These are phyloP conservation scores for Alternaria conjuncta DNA, from an alignment of 2,329 filamentous ascomycete genomes.

Conservation along the genomic window DNA sequence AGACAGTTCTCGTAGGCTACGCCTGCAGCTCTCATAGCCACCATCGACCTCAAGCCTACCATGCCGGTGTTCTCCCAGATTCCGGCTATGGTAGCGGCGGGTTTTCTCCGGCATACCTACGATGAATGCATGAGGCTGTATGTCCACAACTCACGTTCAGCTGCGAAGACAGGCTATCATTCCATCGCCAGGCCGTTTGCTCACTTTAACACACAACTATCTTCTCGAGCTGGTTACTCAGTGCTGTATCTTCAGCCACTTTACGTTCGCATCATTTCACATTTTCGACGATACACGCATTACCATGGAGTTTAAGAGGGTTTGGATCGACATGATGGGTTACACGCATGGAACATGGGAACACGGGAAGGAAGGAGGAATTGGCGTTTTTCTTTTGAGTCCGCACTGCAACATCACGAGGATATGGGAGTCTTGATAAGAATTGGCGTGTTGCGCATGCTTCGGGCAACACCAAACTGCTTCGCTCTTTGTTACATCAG, in stretches of 20 bases:
- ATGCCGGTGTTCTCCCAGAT: slow-evolving; percentile 32
- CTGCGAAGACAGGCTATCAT: background rate
- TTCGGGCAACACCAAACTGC: slow-evolving; percentile 2
- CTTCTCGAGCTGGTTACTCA: slow-evolving; percentile 35
- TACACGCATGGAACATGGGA: slow-evolving; percentile 16
- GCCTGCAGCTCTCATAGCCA: slow-evolving; percentile 67
- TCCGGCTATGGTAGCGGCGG: slow-evolving; percentile 39
- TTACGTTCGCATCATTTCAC: slow-evolving; percentile 13
- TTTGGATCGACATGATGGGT: slow-evolving; percentile 9
- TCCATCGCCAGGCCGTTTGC: background rate
- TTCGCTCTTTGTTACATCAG: slow-evolving; percentile 24
- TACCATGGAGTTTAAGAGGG: slow-evolving; percentile 32
- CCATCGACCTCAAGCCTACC: slow-evolving; percentile 32
- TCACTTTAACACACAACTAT: slow-evolving; percentile 5
- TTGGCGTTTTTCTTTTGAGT: background rate
- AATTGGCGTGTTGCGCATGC: background rate
- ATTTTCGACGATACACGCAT: slow-evolving; percentile 25
- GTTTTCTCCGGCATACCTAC: slow-evolving; percentile 23
- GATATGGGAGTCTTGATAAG: slow-evolving; percentile 1
- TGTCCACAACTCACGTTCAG: background rate
- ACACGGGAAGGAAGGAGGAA: background rate
- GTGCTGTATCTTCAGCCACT: slow-evolving; percentile 18
- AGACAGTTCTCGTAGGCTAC: slow-evolving; percentile 83
- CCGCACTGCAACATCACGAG: slow-evolving; percentile 34
- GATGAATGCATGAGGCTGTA: slow-evolving; percentile 5